These are phyloP conservation scores for Leccinum fuscescens DNA, from an alignment of 1,284 basidiomycete genomes.

Conservation along the genomic window DNA sequence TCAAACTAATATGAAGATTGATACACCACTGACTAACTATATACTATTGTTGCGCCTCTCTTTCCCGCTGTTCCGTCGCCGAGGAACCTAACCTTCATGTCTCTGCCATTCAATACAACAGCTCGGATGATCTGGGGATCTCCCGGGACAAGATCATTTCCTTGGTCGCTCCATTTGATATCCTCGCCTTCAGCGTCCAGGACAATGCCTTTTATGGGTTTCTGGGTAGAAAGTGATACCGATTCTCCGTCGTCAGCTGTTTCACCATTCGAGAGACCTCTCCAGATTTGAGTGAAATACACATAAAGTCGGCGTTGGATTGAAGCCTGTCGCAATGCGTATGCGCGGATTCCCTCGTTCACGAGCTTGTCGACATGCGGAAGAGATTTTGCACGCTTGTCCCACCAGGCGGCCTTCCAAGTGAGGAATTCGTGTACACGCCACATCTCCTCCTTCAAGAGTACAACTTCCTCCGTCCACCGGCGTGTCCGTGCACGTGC, in stretches of 20 bases:
- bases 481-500: too few relatives aligned
- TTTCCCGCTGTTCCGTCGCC: slow-evolving; percentile 68
- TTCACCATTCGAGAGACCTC: slow-evolving; percentile 6
- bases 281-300: too few relatives aligned
- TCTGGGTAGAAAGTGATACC: slow-evolving; percentile 57
- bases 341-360: too few relatives aligned
- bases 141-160: slow-evolving; percentile 81
- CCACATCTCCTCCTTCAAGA: too few relatives aligned
- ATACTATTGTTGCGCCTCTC: background rate
- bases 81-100: slow-evolving; percentile 64
- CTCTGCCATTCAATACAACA: slow-evolving; percentile 63
- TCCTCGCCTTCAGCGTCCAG: slow-evolving; percentile 75
- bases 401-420: too few relatives aligned
- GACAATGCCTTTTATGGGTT: slow-evolving; percentile 85
- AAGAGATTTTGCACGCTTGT: too few relatives aligned
- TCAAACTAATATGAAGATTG: background rate
- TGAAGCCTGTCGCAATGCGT: too few relatives aligned
- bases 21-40: background rate
- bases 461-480: too few relatives aligned
- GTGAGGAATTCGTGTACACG: too few relatives aligned
- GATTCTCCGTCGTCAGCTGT: slow-evolving; percentile 57
- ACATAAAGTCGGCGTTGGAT: too few relatives aligned
- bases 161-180: slow-evolving; percentile 82
- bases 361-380: too few relatives aligned
- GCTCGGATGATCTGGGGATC: slow-evolving; percentile 72